Conservation (phyloP, 495 filamentous ascomycete species). For the Penicillium silybi region DNA sequence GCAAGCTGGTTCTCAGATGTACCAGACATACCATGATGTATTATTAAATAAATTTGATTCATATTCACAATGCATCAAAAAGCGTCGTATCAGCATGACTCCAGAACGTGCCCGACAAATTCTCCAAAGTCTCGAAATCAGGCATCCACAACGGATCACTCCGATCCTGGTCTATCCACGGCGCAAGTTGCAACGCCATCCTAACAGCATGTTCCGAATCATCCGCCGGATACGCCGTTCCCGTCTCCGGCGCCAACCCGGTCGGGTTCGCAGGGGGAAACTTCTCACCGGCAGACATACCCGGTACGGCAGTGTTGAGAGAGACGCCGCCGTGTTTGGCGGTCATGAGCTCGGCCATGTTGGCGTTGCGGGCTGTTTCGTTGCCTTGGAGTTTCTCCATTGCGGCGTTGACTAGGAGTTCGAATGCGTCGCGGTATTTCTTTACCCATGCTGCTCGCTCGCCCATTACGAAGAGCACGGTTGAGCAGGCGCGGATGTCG, state of each 20-base stretch:
- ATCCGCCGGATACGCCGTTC: conserved; percentile 8
- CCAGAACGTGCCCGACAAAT: conserved; percentile 36
- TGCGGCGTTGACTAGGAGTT: conserved; percentile 49
- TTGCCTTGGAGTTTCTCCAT: conserved; percentile 50
- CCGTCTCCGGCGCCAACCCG: conserved; percentile 11
- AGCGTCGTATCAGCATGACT: conserved; percentile 27
- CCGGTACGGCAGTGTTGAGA: conserved; percentile 10
- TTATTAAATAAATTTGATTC: no score
- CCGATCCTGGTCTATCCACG: conserved; percentile 44
- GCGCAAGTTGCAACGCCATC: conserved; percentile 44
- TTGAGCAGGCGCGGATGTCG: conserved; percentile 52
- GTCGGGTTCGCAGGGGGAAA: conserved; percentile 10
- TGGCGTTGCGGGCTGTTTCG: conserved; percentile 33
- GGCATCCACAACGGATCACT: conserved; percentile 44
- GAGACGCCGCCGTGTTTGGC: conserved; percentile 26
- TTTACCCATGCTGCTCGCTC: conserved; percentile 51
- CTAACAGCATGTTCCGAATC: conserved; percentile 36
- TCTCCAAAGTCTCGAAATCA: conserved; percentile 45
- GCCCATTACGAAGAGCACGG: conserved; percentile 52
- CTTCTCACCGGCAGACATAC: conserved; percentile 16
- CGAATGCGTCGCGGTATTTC: conserved; percentile 53
- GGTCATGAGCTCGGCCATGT: conserved; percentile 43
- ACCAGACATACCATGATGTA: conserved; percentile 10
- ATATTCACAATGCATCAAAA: conserved; percentile 33
- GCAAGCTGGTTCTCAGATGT: conserved; percentile 35